These are phyloP conservation scores for Mortierella hygrophila DNA, from an alignment of 192 early-diverging fungal species.

Conservation along the genomic window DNA sequence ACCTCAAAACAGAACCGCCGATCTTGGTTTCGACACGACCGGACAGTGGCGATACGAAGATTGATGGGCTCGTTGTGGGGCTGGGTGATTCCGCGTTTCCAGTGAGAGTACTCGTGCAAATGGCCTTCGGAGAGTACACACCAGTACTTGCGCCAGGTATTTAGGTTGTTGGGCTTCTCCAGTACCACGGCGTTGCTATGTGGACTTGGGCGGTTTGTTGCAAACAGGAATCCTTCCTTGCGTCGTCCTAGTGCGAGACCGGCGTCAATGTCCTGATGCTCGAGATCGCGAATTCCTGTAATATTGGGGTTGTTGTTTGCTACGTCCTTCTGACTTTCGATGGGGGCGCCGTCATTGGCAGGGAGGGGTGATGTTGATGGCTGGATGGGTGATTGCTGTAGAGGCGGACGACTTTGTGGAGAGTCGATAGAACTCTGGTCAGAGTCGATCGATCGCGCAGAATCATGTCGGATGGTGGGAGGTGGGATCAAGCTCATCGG, in stretches of 20 bases:
- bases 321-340: slow-evolving; percentile 7
- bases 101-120: slow-evolving; percentile 74
- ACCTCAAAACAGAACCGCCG: slow-evolving; percentile 81
- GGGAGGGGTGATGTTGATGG: neutral
- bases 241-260: slow-evolving; percentile 51
- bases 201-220: slow-evolving; percentile 58
- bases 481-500: neutral
- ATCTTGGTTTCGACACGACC: slow-evolving; percentile 72
- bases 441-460: neutral
- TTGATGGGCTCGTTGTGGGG: slow-evolving; percentile 69
- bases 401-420: slow-evolving; percentile 13
- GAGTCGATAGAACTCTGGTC: neutral
- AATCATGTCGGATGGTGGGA: neutral
- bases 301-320: slow-evolving; percentile 33
- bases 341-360: neutral
- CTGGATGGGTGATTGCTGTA: neutral
- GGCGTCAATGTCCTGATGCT: slow-evolving; percentile 64
- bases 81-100: slow-evolving; percentile 68
- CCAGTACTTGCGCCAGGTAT: slow-evolving; percentile 63
- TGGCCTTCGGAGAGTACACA: slow-evolving; percentile 74
- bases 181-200: slow-evolving; percentile 41
- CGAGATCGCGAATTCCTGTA: slow-evolving; percentile 73
- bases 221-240: slow-evolving; percentile 75
- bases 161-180: slow-evolving; percentile 35
- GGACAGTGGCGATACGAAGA: slow-evolving; percentile 75